Conservation (phyloP, 2,329 filamentous ascomycete species). For the Colletotrichum australisinense region DNA sequence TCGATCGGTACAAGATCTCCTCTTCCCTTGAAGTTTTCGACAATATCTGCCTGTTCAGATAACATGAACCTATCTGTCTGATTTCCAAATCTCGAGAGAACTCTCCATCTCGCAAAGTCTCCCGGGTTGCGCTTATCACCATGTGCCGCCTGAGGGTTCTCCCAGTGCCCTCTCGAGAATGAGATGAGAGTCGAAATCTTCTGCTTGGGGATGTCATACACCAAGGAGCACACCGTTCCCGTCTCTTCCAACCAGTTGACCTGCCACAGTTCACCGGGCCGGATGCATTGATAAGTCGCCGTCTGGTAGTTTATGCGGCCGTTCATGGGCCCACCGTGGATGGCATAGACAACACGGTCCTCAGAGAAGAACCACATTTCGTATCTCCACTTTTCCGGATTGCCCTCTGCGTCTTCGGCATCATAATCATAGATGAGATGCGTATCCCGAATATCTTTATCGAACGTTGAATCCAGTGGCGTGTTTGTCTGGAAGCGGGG, state of each 20-base stretch:
- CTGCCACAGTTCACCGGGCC: slow-evolving; percentile 69
- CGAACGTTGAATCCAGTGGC: slow-evolving; percentile 48
- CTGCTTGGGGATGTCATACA: slow-evolving; percentile 63
- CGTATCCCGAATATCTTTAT: slow-evolving; percentile 62
- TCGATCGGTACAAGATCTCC: slow-evolving; percentile 60
- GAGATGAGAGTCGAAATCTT: slow-evolving; percentile 63
- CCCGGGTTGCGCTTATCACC: slow-evolving; percentile 65
- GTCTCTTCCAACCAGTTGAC: slow-evolving; percentile 72
- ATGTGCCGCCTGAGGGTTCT: slow-evolving; percentile 59
- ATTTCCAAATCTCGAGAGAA: slow-evolving; percentile 58
- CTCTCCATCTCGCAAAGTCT: slow-evolving; percentile 64
- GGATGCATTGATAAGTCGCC: slow-evolving; percentile 67
- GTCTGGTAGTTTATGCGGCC: slow-evolving; percentile 65
- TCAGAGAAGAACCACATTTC: slow-evolving; percentile 71
- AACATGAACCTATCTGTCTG: slow-evolving; percentile 63
- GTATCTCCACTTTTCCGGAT: slow-evolving; percentile 69
- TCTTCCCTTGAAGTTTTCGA: slow-evolving; percentile 61
- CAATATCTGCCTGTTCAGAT: slow-evolving; percentile 63
- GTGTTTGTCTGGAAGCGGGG: slow-evolving; percentile 37
- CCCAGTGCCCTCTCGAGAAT: slow-evolving; percentile 69
- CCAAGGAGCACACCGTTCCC: slow-evolving; percentile 65
- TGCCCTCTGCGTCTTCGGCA: slow-evolving; percentile 57
- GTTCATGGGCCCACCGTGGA: slow-evolving; percentile 70
- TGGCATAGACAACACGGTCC: slow-evolving; percentile 66
- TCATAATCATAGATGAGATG: slow-evolving; percentile 70